Base-by-base conservation (phyloP, 140 eudicot species). In the Anethum foeniculum region DNA sequence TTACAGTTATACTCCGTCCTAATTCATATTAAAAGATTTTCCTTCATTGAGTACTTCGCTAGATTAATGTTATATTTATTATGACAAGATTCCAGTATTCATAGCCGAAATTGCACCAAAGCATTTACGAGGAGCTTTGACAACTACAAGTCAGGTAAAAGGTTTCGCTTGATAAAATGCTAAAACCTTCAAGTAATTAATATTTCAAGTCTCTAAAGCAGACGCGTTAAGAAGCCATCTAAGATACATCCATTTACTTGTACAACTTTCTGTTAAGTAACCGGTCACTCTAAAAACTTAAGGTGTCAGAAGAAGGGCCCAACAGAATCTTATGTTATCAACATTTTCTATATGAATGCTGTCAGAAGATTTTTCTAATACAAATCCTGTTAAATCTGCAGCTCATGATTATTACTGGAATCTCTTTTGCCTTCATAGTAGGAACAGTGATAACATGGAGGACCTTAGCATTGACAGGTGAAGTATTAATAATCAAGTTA, bases 81-180 rank as follows among this genome's bases (percentile, higher is more conserved):
- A 69, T 77, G 82, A 41, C 58, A 84, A 88, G 91, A 97, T 92
- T 58, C 99, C 99, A 8, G 93, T 94, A 41, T 94, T 92, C 81
- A 88, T 94, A 80, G 97, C 99, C 49, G 99, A 94, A 83, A 89
- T 94, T 65, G 92, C 99, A 38, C 97, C 99, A 25, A 89, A 90
- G 81, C 86, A 85, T 79, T 85, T 92, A 77, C 85, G 97, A 86
- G 99, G 97, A 68, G 96, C 92, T 75, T 87, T 94, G 85, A 94
- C 99, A 75, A 92, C 99, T 48, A 79, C 88, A 52, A 87, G 85
- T 77, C 93, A 89, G 93, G 93, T 79, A 79, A 41, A 41, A 23
- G 71, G 19, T 1, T 30, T 28, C 54, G 49, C 39, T 11, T 47
- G 62, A 6, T 9, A 39, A 13, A 46, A 75, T 25, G 56, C 51